Evolutionary conservation across 73 alveolate species (phyloP).

Genomic region (Paramecium sonneborni): DNA sequence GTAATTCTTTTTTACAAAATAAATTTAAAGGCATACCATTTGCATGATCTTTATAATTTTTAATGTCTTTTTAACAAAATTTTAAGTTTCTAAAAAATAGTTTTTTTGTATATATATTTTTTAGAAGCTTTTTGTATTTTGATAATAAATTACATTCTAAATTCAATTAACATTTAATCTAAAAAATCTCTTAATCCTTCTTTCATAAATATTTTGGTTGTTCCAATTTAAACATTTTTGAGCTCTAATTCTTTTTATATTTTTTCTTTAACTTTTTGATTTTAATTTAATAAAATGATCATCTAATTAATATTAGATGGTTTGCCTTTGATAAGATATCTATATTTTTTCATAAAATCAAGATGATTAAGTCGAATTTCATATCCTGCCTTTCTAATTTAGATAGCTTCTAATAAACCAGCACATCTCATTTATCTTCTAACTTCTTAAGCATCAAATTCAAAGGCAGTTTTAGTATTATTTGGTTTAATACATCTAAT

Average conservation of each 20-base stretch:
- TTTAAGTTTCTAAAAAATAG: neutral
- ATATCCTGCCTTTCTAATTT: conserved; percentile 56
- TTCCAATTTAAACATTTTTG: neutral
- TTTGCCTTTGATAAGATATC: neutral
- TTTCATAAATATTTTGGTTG: neutral
- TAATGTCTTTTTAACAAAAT: neutral
- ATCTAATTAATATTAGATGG: neutral
- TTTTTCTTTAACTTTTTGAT: neutral
- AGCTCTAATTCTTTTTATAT: neutral
- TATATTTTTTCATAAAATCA: conserved; percentile 12
- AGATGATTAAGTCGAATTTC: neutral
- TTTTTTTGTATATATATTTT: neutral
- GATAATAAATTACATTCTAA: neutral
- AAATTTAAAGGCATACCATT: neutral
- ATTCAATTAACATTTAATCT: neutral
- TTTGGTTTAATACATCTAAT: conserved; percentile 63
- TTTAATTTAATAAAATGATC: neutral
- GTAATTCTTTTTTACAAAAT: neutral
- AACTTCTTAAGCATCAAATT: conserved; percentile 1
- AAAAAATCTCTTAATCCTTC: conserved; percentile 29
- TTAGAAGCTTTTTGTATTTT: neutral
- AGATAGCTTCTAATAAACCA: conserved; percentile 54
- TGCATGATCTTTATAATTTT: neutral
- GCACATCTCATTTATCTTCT: conserved; percentile 34
- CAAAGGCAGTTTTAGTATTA: neutral